phyloP scores from a whole-genome alignment of 176 grass and related monocot species.

The Aegilops umbellulata region DNA sequence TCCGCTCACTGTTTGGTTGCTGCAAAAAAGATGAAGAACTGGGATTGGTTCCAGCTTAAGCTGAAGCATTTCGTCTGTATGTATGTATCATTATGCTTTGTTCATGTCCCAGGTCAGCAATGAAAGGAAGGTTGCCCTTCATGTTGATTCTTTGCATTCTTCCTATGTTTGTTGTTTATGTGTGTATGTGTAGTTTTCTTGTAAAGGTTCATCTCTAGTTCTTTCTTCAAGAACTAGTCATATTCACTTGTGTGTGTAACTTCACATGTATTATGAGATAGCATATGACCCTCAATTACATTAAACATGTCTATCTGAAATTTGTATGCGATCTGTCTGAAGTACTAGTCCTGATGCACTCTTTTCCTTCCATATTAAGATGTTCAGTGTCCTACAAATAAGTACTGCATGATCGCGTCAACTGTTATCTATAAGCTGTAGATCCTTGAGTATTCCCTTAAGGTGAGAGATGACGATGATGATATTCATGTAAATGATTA shows the following conservation, averaged over 20 bases:
- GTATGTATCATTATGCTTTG: constrained; percentile 20
- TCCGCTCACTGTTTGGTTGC: constrained; percentile 60
- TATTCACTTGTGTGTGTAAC: constrained; percentile 31
- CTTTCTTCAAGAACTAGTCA: neutral
- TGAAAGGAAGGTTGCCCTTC: neutral
- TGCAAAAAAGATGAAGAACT: constrained; percentile 45
- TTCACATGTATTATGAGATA: constrained; percentile 11
- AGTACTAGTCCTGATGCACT: neutral
- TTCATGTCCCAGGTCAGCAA: neutral
- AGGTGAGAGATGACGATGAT: neutral
- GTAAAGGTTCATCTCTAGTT: constrained; percentile 20
- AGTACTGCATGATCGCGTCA: neutral
- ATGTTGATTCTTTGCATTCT: neutral
- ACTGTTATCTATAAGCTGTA: neutral
- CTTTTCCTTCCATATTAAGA: neutral
- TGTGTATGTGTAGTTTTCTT: constrained; percentile 11
- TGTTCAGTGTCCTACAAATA: neutral
- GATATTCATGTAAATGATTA: neutral
- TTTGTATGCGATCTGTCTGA: neutral
- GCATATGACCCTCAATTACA: neutral
- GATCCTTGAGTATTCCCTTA: neutral
- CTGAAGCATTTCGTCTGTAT: constrained; percentile 42
- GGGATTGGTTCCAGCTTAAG: constrained; percentile 34
- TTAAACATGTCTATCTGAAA: neutral
- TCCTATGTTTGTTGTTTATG: constrained; percentile 3